phyloP scores from a whole-genome alignment of 108 stramenopile species.

The Cylindrotheca fusiformis region DNA sequence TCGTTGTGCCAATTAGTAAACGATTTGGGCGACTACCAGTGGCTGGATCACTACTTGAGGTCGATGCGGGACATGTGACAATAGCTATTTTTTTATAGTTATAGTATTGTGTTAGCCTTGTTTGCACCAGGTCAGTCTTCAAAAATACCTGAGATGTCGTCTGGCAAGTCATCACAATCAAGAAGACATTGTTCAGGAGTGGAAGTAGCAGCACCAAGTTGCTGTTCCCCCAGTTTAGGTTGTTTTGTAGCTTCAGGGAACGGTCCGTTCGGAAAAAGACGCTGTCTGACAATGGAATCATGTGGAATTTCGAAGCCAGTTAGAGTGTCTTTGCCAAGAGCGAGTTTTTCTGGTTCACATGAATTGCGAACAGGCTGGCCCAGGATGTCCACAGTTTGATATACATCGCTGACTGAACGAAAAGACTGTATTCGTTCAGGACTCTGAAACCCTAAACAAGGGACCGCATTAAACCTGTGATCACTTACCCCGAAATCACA shows the following conservation, averaged over 20 bases:
- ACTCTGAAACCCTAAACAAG: too few species aligned
- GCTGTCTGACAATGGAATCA: too few species aligned
- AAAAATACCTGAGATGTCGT: slow-evolving; percentile 21
- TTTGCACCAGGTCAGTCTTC: too few species aligned
- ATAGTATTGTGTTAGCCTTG: too few species aligned
- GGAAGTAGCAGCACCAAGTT: background rate
- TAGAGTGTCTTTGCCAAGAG: background rate
- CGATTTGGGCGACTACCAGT: too few species aligned
- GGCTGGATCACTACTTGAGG: too few species aligned
- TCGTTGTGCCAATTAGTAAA: too few species aligned
- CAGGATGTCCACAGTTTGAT: background rate
- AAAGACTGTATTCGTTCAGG: background rate
- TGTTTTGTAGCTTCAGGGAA: background rate
- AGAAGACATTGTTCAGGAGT: background rate
- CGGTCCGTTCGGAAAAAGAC: background rate
- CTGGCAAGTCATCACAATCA: slow-evolving; percentile 10
- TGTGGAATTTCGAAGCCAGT: too few species aligned
- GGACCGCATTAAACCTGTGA: too few species aligned
- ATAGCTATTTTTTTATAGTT: too few species aligned
- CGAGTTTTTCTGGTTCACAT: background rate
- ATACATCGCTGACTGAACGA: background rate
- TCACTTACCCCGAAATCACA: background rate
- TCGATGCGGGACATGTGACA: too few species aligned
- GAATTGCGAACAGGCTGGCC: background rate
- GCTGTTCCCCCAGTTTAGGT: background rate